Conservation (phyloP, 208 protist species). For the Trypanosoma rangeli region DNA sequence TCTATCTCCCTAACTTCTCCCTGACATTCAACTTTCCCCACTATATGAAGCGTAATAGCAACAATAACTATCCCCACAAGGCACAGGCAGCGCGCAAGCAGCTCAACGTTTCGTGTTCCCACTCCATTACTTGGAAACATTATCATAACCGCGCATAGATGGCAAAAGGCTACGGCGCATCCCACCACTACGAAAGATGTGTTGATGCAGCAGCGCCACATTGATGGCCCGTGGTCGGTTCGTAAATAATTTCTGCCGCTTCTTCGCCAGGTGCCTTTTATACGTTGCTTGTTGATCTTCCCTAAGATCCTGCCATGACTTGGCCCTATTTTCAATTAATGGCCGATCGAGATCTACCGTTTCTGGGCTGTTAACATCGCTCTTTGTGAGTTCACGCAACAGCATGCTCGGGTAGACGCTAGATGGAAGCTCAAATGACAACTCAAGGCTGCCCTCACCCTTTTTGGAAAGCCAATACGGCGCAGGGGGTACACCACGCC, state of each 20-base stretch:
- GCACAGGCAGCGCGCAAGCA: conserved; percentile 6
- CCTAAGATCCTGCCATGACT: conserved; percentile 41
- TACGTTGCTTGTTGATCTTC: conserved; percentile 57
- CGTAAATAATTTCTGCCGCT: conserved; percentile 59
- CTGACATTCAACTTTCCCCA: no score
- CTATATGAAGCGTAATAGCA: background rate
- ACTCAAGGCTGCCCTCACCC: conserved; percentile 54
- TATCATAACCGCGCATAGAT: conserved; percentile 83
- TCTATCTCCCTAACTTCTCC: background rate
- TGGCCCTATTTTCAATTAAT: conserved; percentile 39
- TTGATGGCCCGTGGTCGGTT: conserved; percentile 61
- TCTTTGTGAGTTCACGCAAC: conserved; percentile 82
- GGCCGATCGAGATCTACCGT: conserved; percentile 68
- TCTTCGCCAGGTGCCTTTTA: conserved; percentile 49
- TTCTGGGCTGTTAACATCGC: conserved; percentile 79
- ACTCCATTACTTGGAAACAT: conserved; percentile 64
- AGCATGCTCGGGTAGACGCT: conserved; percentile 79
- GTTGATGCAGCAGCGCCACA: conserved; percentile 78
- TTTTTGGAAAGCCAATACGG: conserved; percentile 78
- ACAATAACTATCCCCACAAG: conserved; percentile 6
- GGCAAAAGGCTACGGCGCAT: conserved; percentile 76
- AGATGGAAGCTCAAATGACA: conserved; percentile 58
- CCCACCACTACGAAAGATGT: conserved; percentile 84
- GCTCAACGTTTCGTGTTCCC: conserved; percentile 16
- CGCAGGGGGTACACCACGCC: conserved; percentile 33